A percentile compares a stretch with the other conserved stretches of the same genome.
phyloP scores from a whole-genome alignment of 1,284 basidiomycete species.

The Nidula niveotomentosa region DNA sequence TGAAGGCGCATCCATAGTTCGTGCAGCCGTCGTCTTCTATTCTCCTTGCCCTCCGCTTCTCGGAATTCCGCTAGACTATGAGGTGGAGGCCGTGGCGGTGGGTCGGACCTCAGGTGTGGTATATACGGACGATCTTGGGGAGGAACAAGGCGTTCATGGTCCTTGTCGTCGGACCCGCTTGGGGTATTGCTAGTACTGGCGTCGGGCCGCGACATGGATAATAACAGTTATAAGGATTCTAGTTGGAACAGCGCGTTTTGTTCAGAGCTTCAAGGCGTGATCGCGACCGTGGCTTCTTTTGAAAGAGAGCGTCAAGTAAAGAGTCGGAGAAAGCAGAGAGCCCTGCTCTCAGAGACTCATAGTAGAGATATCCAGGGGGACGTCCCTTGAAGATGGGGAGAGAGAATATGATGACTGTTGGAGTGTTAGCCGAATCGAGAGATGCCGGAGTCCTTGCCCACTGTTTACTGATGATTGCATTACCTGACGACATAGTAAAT shows the following conservation, averaged over 20 bases:
- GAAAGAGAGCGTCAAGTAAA: constrained; percentile 8
- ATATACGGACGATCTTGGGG: constrained; percentile 54
- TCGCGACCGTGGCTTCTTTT: constrained; percentile 8
- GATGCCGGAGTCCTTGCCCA: no score
- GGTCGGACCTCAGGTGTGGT: constrained; percentile 58
- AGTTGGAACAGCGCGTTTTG: background rate
- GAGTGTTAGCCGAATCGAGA: background rate
- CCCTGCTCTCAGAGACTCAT: constrained; percentile 35
- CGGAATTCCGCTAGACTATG: constrained; percentile 63
- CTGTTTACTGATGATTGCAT: constrained; percentile 2
- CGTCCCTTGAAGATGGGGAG: background rate
- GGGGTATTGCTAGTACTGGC: constrained; percentile 14
- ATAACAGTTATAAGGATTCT: constrained; percentile 5
- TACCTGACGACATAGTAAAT: background rate
- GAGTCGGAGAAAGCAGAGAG: constrained; percentile 14
- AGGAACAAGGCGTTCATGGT: constrained; percentile 49
- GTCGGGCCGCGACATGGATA: constrained; percentile 18
- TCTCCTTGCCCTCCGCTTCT: constrained; percentile 57
- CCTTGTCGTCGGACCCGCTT: constrained; percentile 41
- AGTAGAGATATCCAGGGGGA: background rate
- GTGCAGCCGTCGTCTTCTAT: constrained; percentile 56
- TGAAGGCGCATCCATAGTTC: constrained; percentile 62
- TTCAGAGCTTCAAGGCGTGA: no score
- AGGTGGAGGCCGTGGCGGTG: constrained; percentile 37
- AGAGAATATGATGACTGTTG: background rate